phyloP scores from a whole-genome alignment of 2,329 filamentous ascomycete genomes.

The Scytalidium sp. region DNA sequence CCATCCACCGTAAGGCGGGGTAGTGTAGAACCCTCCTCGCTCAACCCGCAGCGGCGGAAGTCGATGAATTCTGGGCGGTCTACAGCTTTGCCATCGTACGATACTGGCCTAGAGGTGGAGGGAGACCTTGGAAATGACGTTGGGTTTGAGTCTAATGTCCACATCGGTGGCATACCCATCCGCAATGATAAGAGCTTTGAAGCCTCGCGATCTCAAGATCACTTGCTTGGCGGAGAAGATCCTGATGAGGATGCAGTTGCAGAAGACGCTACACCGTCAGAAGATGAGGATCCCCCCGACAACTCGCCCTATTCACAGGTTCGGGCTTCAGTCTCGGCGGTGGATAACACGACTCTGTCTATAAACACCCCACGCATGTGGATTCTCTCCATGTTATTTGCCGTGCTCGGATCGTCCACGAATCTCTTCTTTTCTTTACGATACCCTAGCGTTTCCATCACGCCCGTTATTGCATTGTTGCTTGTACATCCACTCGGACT shows the following conservation, averaged over 20 bases:
- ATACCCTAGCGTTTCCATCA: conserved; percentile 88
- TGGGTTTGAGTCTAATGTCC: conserved; percentile 18
- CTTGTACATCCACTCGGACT: conserved; percentile 82
- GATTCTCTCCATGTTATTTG: conserved; percentile 75
- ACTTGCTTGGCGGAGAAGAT: conserved; percentile 33
- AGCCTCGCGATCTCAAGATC: conserved; percentile 27
- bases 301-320: conserved; percentile 78
- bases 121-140: conserved; percentile 16
- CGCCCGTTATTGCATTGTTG: conserved; percentile 81
- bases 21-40: conserved; percentile 5
- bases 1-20: conserved; percentile 5
- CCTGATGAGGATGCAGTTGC: conserved; percentile 29
- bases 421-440: conserved; percentile 87
- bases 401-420: conserved; percentile 76
- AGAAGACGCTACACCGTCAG: conserved; percentile 31
- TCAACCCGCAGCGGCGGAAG: conserved; percentile 6
- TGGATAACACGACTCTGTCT: conserved; percentile 72
- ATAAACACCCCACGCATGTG: conserved; percentile 90
- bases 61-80: conserved; percentile 7
- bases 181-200: conserved; percentile 6
- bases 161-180: conserved; percentile 18
- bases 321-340: conserved; percentile 73
- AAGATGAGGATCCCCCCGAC: conserved; percentile 55
- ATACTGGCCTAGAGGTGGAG: conserved; percentile 5
- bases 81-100: neutral